A percentile compares a stretch with the other conserved stretches of the same genome.
Evolutionary conservation across 2,329 filamentous ascomycete genomes (phyloP).

Genomic region (Sphaerulina vaccinii): DNA sequence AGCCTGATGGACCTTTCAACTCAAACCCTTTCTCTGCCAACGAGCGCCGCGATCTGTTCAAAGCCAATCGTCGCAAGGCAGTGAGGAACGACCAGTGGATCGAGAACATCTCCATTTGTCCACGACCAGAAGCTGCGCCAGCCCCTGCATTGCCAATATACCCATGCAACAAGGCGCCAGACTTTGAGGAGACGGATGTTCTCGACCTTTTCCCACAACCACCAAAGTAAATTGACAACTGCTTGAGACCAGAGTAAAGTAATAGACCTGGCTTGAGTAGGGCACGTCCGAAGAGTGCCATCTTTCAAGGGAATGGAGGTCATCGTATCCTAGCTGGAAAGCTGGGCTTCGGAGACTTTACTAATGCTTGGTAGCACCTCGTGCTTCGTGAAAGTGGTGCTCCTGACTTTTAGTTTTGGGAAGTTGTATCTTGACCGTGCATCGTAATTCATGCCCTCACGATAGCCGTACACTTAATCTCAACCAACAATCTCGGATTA

Average conservation of each 20-base stretch:
- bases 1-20: neutral
- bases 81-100: neutral
- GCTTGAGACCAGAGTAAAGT: too few species aligned
- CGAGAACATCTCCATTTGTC: neutral
- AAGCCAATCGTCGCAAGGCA: neutral
- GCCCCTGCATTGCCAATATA: neutral
- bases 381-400: too few species aligned
- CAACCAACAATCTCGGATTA: slow-evolving; percentile 14
- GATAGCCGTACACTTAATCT: slow-evolving; percentile 16
- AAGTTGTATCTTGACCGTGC: too few species aligned
- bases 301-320: too few species aligned
- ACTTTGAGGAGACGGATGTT: neutral
- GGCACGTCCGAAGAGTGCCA: too few species aligned
- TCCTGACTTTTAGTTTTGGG: too few species aligned
- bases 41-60: neutral
- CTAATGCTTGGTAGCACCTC: neutral
- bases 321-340: too few species aligned
- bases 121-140: neutral
- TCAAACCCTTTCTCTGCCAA: neutral
- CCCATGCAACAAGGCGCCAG: neutral
- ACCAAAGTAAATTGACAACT: neutral
- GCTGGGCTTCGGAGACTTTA: neutral
- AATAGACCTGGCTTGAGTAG: too few species aligned
- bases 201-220: neutral
- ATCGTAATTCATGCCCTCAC: slow-evolving; percentile 12